phyloP scores from a whole-genome alignment of 1,284 basidiomycete genomes.

The Takashimella tepidaria region DNA sequence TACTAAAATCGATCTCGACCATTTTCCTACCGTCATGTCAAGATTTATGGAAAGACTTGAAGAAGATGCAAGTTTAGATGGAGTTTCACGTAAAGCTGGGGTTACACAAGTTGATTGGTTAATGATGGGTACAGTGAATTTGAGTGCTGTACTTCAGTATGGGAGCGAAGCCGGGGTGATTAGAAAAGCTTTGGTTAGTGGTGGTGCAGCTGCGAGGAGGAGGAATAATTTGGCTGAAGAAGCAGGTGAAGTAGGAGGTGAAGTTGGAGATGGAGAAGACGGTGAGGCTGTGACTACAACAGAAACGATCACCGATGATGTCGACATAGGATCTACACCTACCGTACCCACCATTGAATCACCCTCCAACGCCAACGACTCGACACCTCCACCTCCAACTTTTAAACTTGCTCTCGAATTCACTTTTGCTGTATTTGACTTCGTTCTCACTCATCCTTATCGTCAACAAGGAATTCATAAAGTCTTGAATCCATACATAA shows the following conservation, averaged over 20 bases:
- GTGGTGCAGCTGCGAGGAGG: constrained; percentile 36
- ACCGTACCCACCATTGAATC: constrained; percentile 7
- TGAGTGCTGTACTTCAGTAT: constrained; percentile 79
- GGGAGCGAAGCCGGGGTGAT: constrained; percentile 71
- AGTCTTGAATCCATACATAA: constrained; percentile 78
- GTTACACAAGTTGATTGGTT: constrained; percentile 84
- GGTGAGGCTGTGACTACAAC: constrained; percentile 7
- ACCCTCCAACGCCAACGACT: constrained; percentile 15
- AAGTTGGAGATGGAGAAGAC: constrained; percentile 8
- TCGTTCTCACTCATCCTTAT: constrained; percentile 61
- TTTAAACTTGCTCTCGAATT: constrained; percentile 72
- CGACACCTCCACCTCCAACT: constrained; percentile 53
- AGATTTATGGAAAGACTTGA: constrained; percentile 77
- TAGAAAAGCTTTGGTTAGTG: constrained; percentile 51
- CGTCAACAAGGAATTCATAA: constrained; percentile 57
- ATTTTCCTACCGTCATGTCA: constrained; percentile 72
- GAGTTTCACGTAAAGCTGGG: constrained; percentile 48
- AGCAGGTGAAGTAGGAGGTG: constrained; percentile 11
- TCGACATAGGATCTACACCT: too few relatives aligned
- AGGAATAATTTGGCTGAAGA: constrained; percentile 15
- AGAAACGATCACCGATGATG: constrained; percentile 9
- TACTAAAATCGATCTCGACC: constrained; percentile 87
- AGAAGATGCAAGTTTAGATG: constrained; percentile 58
- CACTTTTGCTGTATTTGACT: constrained; percentile 70
- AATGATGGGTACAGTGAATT: constrained; percentile 86